Percentiles rank a stretch among this genome's conserved stretches.
Conservation (phyloP, 2,329 filamentous ascomycete species). For the Penicillium sp. region DNA sequence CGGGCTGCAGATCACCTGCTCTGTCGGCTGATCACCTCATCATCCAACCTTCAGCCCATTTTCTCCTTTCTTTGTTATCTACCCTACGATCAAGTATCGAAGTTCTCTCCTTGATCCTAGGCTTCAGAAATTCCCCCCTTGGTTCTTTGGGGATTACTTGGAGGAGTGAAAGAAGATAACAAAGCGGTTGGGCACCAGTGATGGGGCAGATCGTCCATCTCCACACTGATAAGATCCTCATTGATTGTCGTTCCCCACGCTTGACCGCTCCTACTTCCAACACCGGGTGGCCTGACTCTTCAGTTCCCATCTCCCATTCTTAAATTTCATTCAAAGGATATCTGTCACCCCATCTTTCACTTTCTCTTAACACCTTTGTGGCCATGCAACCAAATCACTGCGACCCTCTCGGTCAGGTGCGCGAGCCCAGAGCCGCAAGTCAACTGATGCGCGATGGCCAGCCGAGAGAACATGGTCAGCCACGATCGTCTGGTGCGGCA, state of each 20-base stretch:
- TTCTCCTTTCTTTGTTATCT: background rate
- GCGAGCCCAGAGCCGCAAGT: conserved; percentile 29
- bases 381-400: conserved; percentile 43
- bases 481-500: conserved; percentile 35
- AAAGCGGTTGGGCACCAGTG: conserved; percentile 20
- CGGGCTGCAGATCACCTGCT: conserved; percentile 27
- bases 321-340: background rate
- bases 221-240: conserved; percentile 28
- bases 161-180: background rate
- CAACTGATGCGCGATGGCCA: conserved; percentile 38
- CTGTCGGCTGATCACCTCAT: conserved; percentile 28
- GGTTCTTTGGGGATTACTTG: background rate
- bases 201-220: conserved; percentile 17
- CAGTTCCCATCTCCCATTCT: conserved; percentile 3
- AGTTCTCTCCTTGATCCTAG: background rate
- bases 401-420: conserved; percentile 40
- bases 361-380: conserved; percentile 1
- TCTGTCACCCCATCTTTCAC: background rate
- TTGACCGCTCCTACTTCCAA: conserved; percentile 23
- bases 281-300: conserved; percentile 21
- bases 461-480: conserved; percentile 34
- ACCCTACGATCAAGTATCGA: background rate
- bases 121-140: background rate
- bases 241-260: conserved; percentile 18
- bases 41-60: conserved; percentile 5